A percentile compares a stretch with the other conserved stretches of the same genome.
These are phyloP conservation scores for Starmera pachycereana DNA, from an alignment of 805 yeast genomes.

Conservation along the genomic window DNA sequence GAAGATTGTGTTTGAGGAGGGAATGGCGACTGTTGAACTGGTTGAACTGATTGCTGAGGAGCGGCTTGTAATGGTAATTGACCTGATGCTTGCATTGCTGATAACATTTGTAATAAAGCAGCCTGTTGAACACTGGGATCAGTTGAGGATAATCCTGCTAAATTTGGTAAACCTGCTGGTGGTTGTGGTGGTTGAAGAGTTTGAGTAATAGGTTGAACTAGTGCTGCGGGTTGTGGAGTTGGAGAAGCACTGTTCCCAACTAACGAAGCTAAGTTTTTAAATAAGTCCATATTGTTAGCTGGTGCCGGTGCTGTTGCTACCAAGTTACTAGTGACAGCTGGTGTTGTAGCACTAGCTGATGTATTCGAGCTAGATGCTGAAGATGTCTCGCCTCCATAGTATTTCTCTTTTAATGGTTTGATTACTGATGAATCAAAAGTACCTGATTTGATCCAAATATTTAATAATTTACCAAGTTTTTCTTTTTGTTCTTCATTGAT, in stretches of 20 bases:
- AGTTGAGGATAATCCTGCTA: conserved; percentile 13
- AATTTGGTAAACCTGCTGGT: conserved; percentile 5
- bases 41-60: conserved; percentile 8
- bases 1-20: conserved; percentile 2
- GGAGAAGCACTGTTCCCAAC: conserved; percentile 4
- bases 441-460: conserved; percentile 83
- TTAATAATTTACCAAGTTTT: conserved; percentile 75
- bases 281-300: conserved; percentile 47
- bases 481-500: conserved; percentile 49
- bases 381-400: conserved; percentile 29
- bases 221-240: conserved; percentile 1
- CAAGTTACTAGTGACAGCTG: conserved; percentile 41
- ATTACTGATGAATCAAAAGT: conserved; percentile 59
- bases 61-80: conserved; percentile 13
- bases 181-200: conserved; percentile 7
- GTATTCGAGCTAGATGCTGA: conserved; percentile 2
- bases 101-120: conserved; percentile 30
- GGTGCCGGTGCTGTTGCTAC: conserved; percentile 21
- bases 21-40: conserved; percentile 6
- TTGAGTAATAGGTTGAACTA: conserved; percentile 1
- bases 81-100: conserved; percentile 21
- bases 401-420: conserved; percentile 43
- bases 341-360: conserved; percentile 37
- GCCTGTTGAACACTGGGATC: conserved; percentile 27
- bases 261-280: conserved; percentile 60